These are phyloP conservation scores for Pseudogymnoascus sp. DNA, from an alignment of 2,329 filamentous ascomycete genomes.

Conservation along the genomic window DNA sequence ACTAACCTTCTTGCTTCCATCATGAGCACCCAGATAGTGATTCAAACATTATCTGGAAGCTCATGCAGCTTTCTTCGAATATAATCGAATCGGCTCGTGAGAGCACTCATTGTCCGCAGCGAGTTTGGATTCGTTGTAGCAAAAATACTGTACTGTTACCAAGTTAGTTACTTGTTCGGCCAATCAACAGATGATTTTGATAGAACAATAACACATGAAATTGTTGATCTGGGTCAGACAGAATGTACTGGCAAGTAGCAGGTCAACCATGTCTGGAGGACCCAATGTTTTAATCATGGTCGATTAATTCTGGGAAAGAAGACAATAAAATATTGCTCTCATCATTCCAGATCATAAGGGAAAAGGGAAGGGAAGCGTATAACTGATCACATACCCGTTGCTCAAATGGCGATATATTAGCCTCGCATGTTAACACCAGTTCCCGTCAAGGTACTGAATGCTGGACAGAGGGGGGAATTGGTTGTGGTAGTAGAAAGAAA, in stretches of 20 bases:
- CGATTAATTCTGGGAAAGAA: conserved; percentile 88
- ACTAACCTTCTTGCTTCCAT: conserved; percentile 16
- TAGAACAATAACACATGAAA: conserved; percentile 18
- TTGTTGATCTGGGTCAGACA: conserved; percentile 53
- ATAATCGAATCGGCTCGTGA: background rate
- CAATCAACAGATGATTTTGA: background rate
- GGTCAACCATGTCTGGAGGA: conserved; percentile 48
- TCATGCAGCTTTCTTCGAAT: background rate
- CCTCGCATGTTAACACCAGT: background rate
- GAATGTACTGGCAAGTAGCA: conserved; percentile 89
- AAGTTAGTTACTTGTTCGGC: background rate
- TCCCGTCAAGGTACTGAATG: background rate
- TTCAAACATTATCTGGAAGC: background rate
- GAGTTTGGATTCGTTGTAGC: background rate
- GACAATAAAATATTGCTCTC: conserved; percentile 59
- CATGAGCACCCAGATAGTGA: background rate
- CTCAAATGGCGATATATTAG: background rate
- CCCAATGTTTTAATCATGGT: conserved; percentile 74
- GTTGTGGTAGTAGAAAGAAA: conserved; percentile 10
- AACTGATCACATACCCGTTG: background rate
- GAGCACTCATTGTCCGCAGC: background rate
- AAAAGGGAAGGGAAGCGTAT: conserved; percentile 5
- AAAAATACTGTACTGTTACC: conserved; percentile 4
- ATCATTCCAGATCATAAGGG: conserved; percentile 47
- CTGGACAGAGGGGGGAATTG: background rate